Conservation (phyloP, 768 basidiomycete genomes). For the Kwoniella dendrophila region DNA sequence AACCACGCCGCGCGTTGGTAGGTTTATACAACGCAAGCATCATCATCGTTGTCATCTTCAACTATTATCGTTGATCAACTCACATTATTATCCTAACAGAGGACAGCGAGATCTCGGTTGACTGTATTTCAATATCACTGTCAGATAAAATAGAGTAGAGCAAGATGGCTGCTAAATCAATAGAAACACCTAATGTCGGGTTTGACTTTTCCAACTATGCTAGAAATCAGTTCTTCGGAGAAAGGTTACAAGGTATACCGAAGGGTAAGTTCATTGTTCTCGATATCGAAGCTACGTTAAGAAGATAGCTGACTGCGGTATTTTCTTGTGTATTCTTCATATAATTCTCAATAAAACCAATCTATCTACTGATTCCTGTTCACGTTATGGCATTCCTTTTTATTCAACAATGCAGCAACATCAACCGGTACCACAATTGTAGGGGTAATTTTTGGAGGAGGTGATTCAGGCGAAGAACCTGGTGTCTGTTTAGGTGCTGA, state of each 20-base stretch:
- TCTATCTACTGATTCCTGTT: not conserved
- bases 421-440: slow-evolving; percentile 91
- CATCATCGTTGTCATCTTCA: slow-evolving; percentile 13
- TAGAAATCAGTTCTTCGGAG: slow-evolving; percentile 53
- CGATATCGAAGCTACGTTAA: too few relatives aligned
- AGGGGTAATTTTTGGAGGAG: slow-evolving; percentile 74
- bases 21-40: too few relatives aligned
- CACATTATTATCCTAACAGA: not conserved
- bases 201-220: slow-evolving; percentile 57
- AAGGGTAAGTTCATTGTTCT: slow-evolving; percentile 53
- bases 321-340: slow-evolving; percentile 4
- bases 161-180: slow-evolving; percentile 37
- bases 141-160: too few relatives aligned
- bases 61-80: not conserved
- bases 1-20: too few relatives aligned
- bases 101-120: too few relatives aligned
- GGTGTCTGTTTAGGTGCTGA: slow-evolving; percentile 95
- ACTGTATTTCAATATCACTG: too few relatives aligned
- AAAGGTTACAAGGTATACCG: slow-evolving; percentile 48
- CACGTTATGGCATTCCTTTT: not conserved
- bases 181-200: slow-evolving; percentile 39
- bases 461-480: slow-evolving; percentile 62
- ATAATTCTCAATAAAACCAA: not conserved
- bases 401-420: slow-evolving; percentile 51
- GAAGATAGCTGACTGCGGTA: not conserved